Conservation (phyloP, 176 grass and related monocot genomes). For the Aechmea fasciata region DNA sequence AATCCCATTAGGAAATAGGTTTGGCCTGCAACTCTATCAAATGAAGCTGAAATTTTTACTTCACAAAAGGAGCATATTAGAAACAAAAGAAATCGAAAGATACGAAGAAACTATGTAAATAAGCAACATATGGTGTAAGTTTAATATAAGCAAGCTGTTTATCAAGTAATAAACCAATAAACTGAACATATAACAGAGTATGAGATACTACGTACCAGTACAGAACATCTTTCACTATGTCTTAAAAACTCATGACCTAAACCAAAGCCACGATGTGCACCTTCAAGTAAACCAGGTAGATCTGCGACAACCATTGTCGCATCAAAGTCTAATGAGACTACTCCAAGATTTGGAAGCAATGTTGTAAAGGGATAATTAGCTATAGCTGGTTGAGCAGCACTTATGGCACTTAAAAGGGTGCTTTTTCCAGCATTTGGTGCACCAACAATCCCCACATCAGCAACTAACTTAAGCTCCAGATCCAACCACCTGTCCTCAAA, state of each 20-base stretch:
- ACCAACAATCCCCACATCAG: slow-evolving; percentile 95
- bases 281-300: slow-evolving; percentile 92
- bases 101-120: no score
- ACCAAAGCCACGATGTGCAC: slow-evolving; percentile 85
- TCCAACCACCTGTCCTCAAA: slow-evolving; percentile 69
- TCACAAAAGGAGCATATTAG: no score
- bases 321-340: slow-evolving; percentile 90
- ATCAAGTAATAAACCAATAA: no score
- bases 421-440: slow-evolving; percentile 99
- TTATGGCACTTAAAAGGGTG: slow-evolving; percentile 77
- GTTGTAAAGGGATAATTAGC: slow-evolving; percentile 97
- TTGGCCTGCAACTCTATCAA: no score
- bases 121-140: no score
- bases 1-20: no score
- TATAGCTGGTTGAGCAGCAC: slow-evolving; percentile 83
- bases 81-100: no score
- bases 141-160: no score
- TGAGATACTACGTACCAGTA: slow-evolving; percentile 39
- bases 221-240: slow-evolving; percentile 82
- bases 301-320: slow-evolving; percentile 93
- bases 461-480: slow-evolving; percentile 93
- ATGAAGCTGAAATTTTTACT: no score
- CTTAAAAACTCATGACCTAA: slow-evolving; percentile 93
- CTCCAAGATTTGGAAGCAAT: slow-evolving; percentile 89
- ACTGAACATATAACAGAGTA: neutral